A percentile compares a stretch with the other conserved stretches of the same genome.
These are phyloP conservation scores for Talaromyces rugulosus DNA, from an alignment of 2,329 filamentous ascomycete genomes.

Conservation along the genomic window DNA sequence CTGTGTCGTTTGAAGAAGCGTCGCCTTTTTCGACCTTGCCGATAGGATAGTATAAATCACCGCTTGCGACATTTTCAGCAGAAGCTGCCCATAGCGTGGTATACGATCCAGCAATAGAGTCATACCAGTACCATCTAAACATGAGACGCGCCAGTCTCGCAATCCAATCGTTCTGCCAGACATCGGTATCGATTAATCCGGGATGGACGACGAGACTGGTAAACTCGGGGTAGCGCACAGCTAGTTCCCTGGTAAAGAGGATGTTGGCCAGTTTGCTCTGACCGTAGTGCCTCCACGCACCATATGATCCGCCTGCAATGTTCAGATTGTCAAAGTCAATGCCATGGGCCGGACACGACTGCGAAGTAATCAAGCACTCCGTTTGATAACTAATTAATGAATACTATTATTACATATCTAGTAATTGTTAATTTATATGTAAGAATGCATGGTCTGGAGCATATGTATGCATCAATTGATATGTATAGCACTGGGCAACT, in stretches of 20 bases:
- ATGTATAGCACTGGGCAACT: no score
- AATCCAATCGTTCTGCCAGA: background rate
- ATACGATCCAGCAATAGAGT: background rate
- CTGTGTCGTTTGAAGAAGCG: background rate
- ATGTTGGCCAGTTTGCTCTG: background rate
- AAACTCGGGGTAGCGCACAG: background rate
- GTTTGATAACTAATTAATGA: no score
- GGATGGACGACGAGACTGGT: background rate
- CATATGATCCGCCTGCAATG: background rate
- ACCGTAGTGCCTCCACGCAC: background rate
- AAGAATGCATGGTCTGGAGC: no score
- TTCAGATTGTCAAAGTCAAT: background rate
- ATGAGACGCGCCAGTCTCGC: background rate
- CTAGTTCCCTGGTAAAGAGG: background rate
- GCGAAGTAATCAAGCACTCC: no score
- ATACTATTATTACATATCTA: no score
- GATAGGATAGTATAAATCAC: background rate
- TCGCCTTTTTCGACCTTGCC: background rate
- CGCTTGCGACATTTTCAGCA: background rate
- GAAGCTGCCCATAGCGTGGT: background rate
- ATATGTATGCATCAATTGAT: no score
- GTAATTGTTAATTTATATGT: no score
- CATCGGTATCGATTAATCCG: background rate
- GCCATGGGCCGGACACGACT: background rate
- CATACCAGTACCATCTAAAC: background rate